Percentiles rank a stretch among this genome's conserved stretches.
Evolutionary conservation across 495 filamentous ascomycete species (phyloP).

Genomic region (Ramalina peruviana): DNA sequence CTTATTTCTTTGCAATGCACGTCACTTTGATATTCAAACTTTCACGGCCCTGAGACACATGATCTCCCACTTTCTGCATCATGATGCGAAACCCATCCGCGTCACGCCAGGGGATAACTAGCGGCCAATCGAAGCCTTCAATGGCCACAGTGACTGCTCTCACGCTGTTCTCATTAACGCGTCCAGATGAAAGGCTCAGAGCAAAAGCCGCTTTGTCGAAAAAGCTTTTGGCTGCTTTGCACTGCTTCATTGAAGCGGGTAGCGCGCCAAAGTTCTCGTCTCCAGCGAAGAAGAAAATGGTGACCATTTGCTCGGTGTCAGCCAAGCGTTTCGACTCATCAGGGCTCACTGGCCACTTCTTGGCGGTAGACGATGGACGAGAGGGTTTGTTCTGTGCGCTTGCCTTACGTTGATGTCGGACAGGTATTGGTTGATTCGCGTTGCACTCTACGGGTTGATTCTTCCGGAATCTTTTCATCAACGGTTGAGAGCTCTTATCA

Average conservation of each 20-base stretch:
- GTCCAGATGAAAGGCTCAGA: neutral
- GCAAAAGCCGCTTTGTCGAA: neutral
- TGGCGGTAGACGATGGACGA: too few species aligned
- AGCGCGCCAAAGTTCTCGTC: neutral
- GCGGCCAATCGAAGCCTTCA: neutral
- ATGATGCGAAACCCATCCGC: neutral
- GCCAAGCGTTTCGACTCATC: too few species aligned
- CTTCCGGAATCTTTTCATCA: too few species aligned
- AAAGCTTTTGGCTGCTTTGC: neutral
- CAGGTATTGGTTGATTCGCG: too few species aligned
- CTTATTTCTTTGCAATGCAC: neutral
- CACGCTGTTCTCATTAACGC: neutral
- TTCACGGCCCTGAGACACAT: neutral
- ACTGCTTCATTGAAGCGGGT: neutral
- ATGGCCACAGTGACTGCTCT: neutral
- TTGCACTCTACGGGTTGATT: too few species aligned
- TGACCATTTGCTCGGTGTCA: neutral
- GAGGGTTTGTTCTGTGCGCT: too few species aligned
- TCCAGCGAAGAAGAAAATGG: neutral
- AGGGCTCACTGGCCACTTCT: too few species aligned
- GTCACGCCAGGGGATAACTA: neutral
- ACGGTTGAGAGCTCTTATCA: too few species aligned
- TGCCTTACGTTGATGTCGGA: too few species aligned
- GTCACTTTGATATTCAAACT: neutral
- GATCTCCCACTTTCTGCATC: neutral